Conservation (phyloP, 805 yeast genomes). For the Nematodospora valgi region DNA sequence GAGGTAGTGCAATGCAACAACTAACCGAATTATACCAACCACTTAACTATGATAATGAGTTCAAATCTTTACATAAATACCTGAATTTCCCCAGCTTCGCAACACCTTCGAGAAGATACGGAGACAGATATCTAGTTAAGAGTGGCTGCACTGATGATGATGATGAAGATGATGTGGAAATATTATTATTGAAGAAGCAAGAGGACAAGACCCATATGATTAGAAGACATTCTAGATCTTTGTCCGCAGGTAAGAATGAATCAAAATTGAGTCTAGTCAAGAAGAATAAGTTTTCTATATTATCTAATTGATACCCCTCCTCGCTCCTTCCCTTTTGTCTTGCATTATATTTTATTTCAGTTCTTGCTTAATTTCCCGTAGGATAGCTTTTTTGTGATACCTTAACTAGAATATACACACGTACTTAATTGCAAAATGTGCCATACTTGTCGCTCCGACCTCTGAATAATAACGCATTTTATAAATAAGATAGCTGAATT, state of each 20-base stretch:
- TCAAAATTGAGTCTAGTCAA: constrained; percentile 31
- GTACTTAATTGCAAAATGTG: too few relatives aligned
- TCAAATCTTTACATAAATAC: constrained; percentile 29
- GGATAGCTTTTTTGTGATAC: too few relatives aligned
- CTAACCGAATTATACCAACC: constrained; percentile 31
- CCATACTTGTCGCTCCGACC: too few relatives aligned
- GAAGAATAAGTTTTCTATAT: constrained; percentile 28
- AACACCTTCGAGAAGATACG: constrained; percentile 30
- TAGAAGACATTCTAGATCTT: constrained; percentile 27
- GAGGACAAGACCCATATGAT: constrained; percentile 2
- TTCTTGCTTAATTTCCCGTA: too few relatives aligned
- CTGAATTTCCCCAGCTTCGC: constrained; percentile 28
- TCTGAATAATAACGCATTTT: too few relatives aligned
- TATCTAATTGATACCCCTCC: constrained; percentile 13
- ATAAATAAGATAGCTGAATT: too few relatives aligned
- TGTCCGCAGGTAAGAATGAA: constrained; percentile 38
- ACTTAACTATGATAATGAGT: constrained; percentile 23
- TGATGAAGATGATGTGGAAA: constrained; percentile 12
- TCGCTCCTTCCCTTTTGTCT: neutral
- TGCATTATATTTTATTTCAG: too few relatives aligned
- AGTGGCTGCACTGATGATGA: constrained; percentile 2
- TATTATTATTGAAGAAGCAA: constrained; percentile 5
- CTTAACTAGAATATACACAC: too few relatives aligned
- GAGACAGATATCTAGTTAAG: constrained; percentile 5
- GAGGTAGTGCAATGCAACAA: constrained; percentile 10